Evolutionary conservation across 1,284 basidiomycete genomes (phyloP), one percentile per base, ranked within the genome.

Genomic region (Naganishia sp.): DNA sequence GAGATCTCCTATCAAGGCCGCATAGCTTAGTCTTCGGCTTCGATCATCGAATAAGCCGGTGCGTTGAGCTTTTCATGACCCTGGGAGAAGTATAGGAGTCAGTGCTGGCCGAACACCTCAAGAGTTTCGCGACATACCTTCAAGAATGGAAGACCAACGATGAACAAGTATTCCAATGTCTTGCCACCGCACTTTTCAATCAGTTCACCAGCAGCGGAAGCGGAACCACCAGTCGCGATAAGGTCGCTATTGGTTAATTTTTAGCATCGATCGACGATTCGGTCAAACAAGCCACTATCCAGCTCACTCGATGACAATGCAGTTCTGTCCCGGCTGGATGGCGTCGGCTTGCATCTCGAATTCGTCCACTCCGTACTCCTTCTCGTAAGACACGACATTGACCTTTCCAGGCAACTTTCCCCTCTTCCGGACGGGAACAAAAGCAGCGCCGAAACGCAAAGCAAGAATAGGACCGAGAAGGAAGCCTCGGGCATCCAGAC

Each of bases 191-290:
- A 84, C 80, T 90, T 87, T 39, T 85, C 82, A 68, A 99, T 87
- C 31, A 99, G 88, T 72, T 96, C 86, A 63, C 94, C 94, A 10
- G 96, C 94, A 1, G 94, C 94, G 70, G 87, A 88, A 3, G 96
- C 96, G 18, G 94, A 97, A 7, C 96, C 96, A 69, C 94, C 94
- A 50, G 96, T 99, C 0, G 96, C 96, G 70, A 99, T 94, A 45
- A 99, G 84, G 79, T 99, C 96, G 79, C 79, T 80, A 63, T 23
- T 11, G 31, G 21, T 50, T 6, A 23, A 42, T 25, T 4, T 18
- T 69, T 33, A 70, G 67, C 55, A 36, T 42, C 10, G 10, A 11
- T 9, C 2, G 21, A 31, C 15, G 3, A 21, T 18, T 25, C n/a
- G 46, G 2, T 18, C 13, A 31, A 43, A 15, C 13, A 43, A n/a